Percentiles rank a stretch among this genome's conserved stretches.
These are phyloP conservation scores for Hortaea sp. DNA, from an alignment of 2,329 filamentous ascomycete genomes.

Conservation along the genomic window DNA sequence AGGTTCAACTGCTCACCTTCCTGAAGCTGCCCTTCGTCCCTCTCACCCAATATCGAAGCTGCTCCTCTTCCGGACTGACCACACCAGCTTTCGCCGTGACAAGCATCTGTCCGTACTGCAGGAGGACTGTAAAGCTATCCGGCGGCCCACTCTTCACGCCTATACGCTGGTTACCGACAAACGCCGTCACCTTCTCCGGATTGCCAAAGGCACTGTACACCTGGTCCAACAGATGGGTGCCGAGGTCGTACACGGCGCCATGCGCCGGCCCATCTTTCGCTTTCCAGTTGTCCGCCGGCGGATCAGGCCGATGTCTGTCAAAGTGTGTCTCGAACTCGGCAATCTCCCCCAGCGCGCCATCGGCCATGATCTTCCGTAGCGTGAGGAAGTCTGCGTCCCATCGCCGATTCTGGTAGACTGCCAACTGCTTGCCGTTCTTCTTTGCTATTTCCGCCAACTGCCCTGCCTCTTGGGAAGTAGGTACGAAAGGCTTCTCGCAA, in stretches of 20 bases:
- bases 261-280: conserved; percentile 53
- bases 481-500: conserved; percentile 71
- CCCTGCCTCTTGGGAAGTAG: conserved; percentile 57
- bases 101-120: conserved; percentile 57
- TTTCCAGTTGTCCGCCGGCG: conserved; percentile 53
- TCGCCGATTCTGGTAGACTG: conserved; percentile 51
- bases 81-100: conserved; percentile 61
- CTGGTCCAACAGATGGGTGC: conserved; percentile 68
- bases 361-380: conserved; percentile 50
- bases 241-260: conserved; percentile 63
- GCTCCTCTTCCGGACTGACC: conserved; percentile 56
- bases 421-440: conserved; percentile 30
- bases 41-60: conserved; percentile 67
- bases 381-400: conserved; percentile 73
- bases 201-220: conserved; percentile 60
- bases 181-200: conserved; percentile 56
- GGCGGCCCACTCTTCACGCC: conserved; percentile 36
- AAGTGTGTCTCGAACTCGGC: conserved; percentile 74
- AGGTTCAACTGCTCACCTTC: conserved; percentile 37
- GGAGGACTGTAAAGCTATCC: conserved; percentile 49
- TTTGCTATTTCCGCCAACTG: conserved; percentile 41
- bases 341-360: conserved; percentile 56
- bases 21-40: conserved; percentile 65
- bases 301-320: conserved; percentile 57
- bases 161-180: conserved; percentile 59